A percentile compares a stretch with the other conserved stretches of the same genome.
These are phyloP conservation scores for Echeveria elegans DNA, from an alignment of 164 flowering plant species.

Conservation along the genomic window DNA sequence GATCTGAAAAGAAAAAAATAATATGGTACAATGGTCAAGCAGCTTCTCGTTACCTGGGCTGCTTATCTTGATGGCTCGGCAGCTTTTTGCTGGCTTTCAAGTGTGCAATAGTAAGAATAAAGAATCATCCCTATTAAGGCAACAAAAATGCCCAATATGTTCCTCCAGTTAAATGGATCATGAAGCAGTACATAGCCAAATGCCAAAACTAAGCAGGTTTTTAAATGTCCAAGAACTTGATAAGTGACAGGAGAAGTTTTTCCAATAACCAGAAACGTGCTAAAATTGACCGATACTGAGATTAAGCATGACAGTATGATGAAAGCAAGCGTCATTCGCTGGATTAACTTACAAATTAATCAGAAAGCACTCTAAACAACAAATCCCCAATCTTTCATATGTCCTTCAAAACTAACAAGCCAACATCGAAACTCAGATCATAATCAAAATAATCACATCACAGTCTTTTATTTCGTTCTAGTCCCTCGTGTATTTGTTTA, in stretches of 20 bases:
- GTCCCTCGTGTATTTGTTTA: no score
- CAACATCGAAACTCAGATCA: no score
- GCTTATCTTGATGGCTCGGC: conserved; percentile 40
- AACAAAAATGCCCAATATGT: conserved; percentile 72
- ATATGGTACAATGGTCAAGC: conserved; percentile 17
- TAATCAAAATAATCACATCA: not conserved
- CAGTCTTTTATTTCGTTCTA: no score
- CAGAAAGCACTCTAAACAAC: not conserved
- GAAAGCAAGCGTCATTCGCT: conserved; percentile 59
- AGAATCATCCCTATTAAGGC: conserved; percentile 84
- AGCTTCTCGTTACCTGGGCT: conserved; percentile 44
- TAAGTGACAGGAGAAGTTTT: conserved; percentile 97
- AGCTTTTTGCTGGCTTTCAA: conserved; percentile 67
- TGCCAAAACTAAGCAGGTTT: conserved; percentile 85
- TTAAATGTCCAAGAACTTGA: conserved; percentile 92
- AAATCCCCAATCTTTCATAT: no score
- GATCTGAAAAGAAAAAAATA: not conserved
- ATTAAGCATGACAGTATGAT: conserved; percentile 89
- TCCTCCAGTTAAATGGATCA: conserved; percentile 86
- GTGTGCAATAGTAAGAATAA: conserved; percentile 68
- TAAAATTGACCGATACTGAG: conserved; percentile 90
- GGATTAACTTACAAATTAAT: conserved; percentile 62
- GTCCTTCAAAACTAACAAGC: no score
- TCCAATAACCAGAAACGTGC: conserved; percentile 94
- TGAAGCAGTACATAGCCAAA: conserved; percentile 82